phyloP scores from a whole-genome alignment of 179 eudicot species.

The Camellia oleifera region DNA sequence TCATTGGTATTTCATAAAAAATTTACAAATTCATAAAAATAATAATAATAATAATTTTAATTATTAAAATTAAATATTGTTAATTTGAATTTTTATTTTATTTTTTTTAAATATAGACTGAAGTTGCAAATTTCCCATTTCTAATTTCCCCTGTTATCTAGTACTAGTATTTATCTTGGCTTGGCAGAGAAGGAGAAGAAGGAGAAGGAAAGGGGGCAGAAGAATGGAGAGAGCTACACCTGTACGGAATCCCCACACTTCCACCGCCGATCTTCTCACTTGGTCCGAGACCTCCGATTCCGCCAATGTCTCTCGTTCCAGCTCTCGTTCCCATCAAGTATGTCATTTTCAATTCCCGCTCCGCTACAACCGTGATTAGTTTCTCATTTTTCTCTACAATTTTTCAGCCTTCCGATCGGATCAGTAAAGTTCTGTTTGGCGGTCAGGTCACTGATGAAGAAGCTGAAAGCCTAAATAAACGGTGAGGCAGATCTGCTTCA shows the following conservation, averaged over 20 bases:
- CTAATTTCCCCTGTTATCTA: too few species aligned
- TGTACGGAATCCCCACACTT: constrained; percentile 44
- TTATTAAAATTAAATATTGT: too few species aligned
- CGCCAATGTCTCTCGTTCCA: constrained; percentile 7
- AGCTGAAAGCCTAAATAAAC: constrained; percentile 53
- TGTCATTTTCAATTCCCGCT: background rate
- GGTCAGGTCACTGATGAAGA: constrained; percentile 78
- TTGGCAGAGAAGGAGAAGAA: too few species aligned
- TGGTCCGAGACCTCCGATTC: constrained; percentile 57
- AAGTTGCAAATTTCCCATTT: too few species aligned
- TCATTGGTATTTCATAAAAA: too few species aligned
- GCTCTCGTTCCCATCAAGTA: constrained; percentile 47
- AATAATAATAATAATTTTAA: too few species aligned
- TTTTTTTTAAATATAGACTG: too few species aligned
- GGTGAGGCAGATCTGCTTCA: constrained; percentile 28
- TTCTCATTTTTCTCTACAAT: background rate
- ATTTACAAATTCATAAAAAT: too few species aligned
- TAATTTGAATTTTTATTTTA: too few species aligned
- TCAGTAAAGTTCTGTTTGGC: constrained; percentile 70
- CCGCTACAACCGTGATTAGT: background rate
- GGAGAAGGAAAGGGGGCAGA: background rate
- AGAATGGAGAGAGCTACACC: constrained; percentile 33
- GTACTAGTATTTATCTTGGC: too few species aligned
- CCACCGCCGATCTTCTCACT: constrained; percentile 72
- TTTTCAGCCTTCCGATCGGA: constrained; percentile 65